Percentiles rank a stretch among this genome's conserved stretches.
Evolutionary conservation across 129 eudicot species (phyloP).

Genomic region (Sambucus nigra): DNA sequence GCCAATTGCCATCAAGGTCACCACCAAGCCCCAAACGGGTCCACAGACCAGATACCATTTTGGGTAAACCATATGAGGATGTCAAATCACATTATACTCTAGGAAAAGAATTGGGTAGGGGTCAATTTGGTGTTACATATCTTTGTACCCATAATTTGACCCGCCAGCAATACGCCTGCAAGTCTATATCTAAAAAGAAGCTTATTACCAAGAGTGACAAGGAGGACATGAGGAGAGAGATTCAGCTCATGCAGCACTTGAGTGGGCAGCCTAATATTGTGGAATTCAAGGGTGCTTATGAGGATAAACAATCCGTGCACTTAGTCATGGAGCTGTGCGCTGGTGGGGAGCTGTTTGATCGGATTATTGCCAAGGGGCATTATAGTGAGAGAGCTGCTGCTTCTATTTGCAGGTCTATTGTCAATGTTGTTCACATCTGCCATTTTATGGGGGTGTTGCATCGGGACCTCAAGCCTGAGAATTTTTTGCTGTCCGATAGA

Average conservation of each 20-base stretch:
- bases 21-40: conserved; percentile 34
- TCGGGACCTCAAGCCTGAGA: conserved; percentile 90
- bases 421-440: conserved; percentile 84
- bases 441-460: conserved; percentile 98
- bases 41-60: conserved; percentile 49
- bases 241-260: conserved; percentile 90
- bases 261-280: conserved; percentile 88
- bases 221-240: conserved; percentile 87
- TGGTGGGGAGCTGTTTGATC: conserved; percentile 90
- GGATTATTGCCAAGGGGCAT: conserved; percentile 84
- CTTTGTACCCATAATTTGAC: conserved; percentile 51
- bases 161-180: conserved; percentile 59
- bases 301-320: conserved; percentile 68
- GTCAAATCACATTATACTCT: conserved; percentile 51
- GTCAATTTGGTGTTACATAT: conserved; percentile 84
- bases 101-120: conserved; percentile 76
- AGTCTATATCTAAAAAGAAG: conserved; percentile 80
- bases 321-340: conserved; percentile 92
- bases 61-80: conserved; percentile 70
- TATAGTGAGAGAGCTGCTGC: conserved; percentile 93
- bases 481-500: conserved; percentile 68
- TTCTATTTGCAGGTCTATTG: conserved; percentile 65
- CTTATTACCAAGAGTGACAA: conserved; percentile 66
- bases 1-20: conserved; percentile 29
- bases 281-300: conserved; percentile 84